These are phyloP conservation scores for Fusarium keratoplasticum DNA, from an alignment of 2,329 filamentous ascomycete species.

Conservation along the genomic window DNA sequence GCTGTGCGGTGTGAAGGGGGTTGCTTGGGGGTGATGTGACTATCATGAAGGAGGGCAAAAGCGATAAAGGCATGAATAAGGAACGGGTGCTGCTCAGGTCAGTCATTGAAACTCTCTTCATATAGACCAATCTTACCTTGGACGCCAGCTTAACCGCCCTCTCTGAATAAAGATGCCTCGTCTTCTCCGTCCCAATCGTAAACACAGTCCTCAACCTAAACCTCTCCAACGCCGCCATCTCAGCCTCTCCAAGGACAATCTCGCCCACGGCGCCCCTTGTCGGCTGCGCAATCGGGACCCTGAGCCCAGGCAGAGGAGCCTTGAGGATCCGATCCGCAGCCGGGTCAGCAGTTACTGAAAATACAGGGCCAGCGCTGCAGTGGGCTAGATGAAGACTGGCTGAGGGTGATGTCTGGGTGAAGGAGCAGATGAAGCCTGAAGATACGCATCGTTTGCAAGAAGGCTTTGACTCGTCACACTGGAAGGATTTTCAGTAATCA, in stretches of 20 bases:
- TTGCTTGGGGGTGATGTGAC: conserved; percentile 48
- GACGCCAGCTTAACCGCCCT: conserved; percentile 53
- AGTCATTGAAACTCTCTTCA: neutral
- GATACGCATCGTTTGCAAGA: conserved; percentile 59
- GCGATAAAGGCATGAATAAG: conserved; percentile 66
- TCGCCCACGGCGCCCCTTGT: conserved; percentile 18
- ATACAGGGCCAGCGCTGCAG: conserved; percentile 18
- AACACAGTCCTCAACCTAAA: conserved; percentile 58
- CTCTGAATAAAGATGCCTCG: conserved; percentile 49
- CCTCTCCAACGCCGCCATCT: conserved; percentile 52
- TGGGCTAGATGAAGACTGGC: conserved; percentile 39
- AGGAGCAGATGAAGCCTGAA: conserved; percentile 62
- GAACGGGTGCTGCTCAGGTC: conserved; percentile 56
- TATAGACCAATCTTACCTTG: conserved; percentile 43
- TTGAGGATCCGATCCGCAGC: conserved; percentile 15
- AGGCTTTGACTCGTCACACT: conserved; percentile 67
- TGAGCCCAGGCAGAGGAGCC: conserved; percentile 23
- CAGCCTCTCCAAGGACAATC: conserved; percentile 48
- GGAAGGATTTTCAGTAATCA: neutral
- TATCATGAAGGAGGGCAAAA: conserved; percentile 65
- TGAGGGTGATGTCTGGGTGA: conserved; percentile 44
- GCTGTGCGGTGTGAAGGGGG: conserved; percentile 41
- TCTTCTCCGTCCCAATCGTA: conserved; percentile 51
- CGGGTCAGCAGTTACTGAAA: conserved; percentile 8
- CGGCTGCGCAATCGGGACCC: conserved; percentile 43